Evolutionary conservation across 2,329 filamentous ascomycete species (phyloP).

Genomic region (Coleophoma cylindrospora): DNA sequence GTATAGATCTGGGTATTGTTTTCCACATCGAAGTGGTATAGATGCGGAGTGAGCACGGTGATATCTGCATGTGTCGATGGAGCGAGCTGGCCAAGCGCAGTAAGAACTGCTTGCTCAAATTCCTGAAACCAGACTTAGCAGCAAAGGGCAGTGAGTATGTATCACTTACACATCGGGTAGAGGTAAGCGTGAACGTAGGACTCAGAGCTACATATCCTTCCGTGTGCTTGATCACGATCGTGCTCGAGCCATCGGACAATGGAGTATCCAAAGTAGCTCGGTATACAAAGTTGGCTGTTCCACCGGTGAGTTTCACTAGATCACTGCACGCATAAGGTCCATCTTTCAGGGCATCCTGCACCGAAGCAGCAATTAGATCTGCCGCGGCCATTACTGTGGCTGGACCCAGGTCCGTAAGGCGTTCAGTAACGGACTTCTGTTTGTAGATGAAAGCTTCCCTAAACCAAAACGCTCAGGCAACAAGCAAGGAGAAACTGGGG

Average conservation of each 20-base stretch:
- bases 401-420: too few species aligned
- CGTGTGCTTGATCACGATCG: constrained; percentile 51
- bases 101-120: constrained; percentile 41
- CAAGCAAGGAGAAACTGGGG: too few species aligned
- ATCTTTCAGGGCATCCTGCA: too few species aligned
- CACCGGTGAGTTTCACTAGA: constrained; percentile 41
- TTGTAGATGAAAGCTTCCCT: too few species aligned
- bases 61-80: constrained; percentile 12
- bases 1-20: constrained; percentile 49
- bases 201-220: constrained; percentile 42
- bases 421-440: too few species aligned
- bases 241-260: constrained; percentile 22
- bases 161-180: constrained; percentile 42
- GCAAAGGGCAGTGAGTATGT: neutral
- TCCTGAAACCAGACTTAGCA: constrained; percentile 17
- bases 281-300: constrained; percentile 53
- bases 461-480: too few species aligned
- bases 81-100: constrained; percentile 29
- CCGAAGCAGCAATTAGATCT: too few species aligned
- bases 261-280: constrained; percentile 36
- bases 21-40: constrained; percentile 38
- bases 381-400: too few species aligned
- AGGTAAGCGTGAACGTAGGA: constrained; percentile 39
- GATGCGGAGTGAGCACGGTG: constrained; percentile 39
- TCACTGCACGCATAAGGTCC: constrained; percentile 30